Evolutionary conservation across 2,329 filamentous ascomycete genomes (phyloP), one percentile per base, ranked within the genome.

Genomic region (Cytospora piceae): DNA sequence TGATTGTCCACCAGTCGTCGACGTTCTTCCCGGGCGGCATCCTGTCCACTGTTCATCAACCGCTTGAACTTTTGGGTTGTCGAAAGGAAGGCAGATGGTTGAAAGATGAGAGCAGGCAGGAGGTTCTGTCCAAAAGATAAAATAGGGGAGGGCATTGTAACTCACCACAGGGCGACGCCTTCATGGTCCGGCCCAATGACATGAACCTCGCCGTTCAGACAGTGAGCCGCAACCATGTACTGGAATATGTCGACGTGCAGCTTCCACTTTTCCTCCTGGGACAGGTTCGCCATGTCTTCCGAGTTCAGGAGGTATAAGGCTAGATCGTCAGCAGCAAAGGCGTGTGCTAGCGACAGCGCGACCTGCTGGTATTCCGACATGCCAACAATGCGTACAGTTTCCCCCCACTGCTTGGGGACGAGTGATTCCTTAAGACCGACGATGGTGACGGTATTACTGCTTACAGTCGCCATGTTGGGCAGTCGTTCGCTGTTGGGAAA

Each of bases 161-260:
- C 86, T 74, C 81, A 93, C 91, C 92, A 95, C 61, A 95, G 81
- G 65, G 90, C 91, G 63, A 95, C 88, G 69, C 87, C 89, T 70
- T 92, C 91, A 73, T 90, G 92, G 73, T 93, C 86, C 7, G 87
- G 85, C 22, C 92, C 92, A 68, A 91, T 87, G 63, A 89, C 87
- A 55, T 90, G 89, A 63, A 91, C 91, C 66, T 92, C 77, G 64
- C 92, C 92, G 71, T 88, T 88, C 73, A 90, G 83, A 76, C 87
- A 88, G 75, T 93, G 91, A 67, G 90, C 88, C 65, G 91, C 90
- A 58, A 89, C 88, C 71, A 92, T 84, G 77, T 93, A 94, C 71
- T 88, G 89, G 81, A 94, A 86, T 71, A 93, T 90, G 74, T 90
- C 85, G 70, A 90, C 83, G 76, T 95, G 92, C 55, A 95, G 82